These are phyloP conservation scores for Phellopilus nigrolimitatus DNA, from an alignment of 1,284 basidiomycete genomes.

Conservation along the genomic window DNA sequence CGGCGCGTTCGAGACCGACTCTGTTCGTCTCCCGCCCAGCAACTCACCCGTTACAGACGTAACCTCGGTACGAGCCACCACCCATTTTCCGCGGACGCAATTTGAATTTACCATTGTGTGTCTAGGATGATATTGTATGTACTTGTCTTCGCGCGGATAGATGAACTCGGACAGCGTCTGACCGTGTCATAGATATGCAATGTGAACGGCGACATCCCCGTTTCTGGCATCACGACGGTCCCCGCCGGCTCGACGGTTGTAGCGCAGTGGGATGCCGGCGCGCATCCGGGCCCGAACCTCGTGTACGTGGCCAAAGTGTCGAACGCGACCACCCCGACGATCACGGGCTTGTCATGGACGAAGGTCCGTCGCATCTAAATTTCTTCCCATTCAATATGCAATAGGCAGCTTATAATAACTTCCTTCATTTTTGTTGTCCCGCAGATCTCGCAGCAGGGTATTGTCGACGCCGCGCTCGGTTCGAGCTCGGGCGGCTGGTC, in stretches of 20 bases:
- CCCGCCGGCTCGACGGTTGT: slow-evolving; percentile 19
- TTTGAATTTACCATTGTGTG: background rate
- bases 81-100: background rate
- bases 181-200: slow-evolving; percentile 11
- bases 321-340: slow-evolving; percentile 35
- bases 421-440: no score
- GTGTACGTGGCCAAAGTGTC: slow-evolving; percentile 42
- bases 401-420: no score
- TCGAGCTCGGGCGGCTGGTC: slow-evolving; percentile 26
- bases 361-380: slow-evolving; percentile 40
- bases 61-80: background rate
- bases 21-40: slow-evolving; percentile 13
- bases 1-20: slow-evolving; percentile 13
- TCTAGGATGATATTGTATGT: slow-evolving; percentile 8
- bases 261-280: slow-evolving; percentile 14
- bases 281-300: slow-evolving; percentile 38
- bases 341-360: slow-evolving; percentile 28
- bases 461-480: slow-evolving; percentile 41
- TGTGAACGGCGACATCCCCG: slow-evolving; percentile 11
- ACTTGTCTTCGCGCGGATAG: background rate
- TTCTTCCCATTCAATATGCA: no score
- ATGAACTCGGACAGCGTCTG: background rate
- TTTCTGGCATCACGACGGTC: slow-evolving; percentile 12
- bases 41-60: slow-evolving; percentile 18
- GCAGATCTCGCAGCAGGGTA: slow-evolving; percentile 34